These are phyloP conservation scores for Fusarium foetens DNA, from an alignment of 2,329 filamentous ascomycete species.

Conservation along the genomic window DNA sequence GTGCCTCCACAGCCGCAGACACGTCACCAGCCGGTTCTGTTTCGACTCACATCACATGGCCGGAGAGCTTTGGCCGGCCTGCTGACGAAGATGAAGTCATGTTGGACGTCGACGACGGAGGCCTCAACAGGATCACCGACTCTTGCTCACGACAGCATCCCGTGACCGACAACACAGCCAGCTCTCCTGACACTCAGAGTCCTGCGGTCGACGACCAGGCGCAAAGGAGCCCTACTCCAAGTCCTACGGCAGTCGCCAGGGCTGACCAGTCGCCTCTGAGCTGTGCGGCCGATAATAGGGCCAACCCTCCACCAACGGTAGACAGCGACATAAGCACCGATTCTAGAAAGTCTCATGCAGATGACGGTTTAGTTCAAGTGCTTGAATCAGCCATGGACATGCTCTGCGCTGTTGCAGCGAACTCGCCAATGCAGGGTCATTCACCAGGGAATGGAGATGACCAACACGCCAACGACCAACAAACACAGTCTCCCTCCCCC, in stretches of 20 bases:
- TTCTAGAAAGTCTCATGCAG: not conserved
- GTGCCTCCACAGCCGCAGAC: not conserved
- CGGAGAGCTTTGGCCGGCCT: not conserved
- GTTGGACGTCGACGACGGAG: not conserved
- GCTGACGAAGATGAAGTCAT: not conserved
- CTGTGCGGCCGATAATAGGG: no score
- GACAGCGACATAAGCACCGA: no score
- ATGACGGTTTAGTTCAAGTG: not conserved
- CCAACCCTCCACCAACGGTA: no score
- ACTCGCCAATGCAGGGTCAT: not conserved
- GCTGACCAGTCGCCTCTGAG: no score
- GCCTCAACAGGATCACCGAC: no score
- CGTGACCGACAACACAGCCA: no score
- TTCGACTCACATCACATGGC: constrained; percentile 1
- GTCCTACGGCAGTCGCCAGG: no score
- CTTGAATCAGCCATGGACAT: not conserved
- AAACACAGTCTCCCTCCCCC: not conserved
- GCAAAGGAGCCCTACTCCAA: no score
- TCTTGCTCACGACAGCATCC: no score
- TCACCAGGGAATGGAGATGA: not conserved
- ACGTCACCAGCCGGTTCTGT: not conserved
- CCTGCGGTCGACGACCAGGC: no score
- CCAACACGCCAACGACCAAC: not conserved
- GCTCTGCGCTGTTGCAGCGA: no score
- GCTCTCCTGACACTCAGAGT: no score